Conservation (phyloP, 2,329 filamentous ascomycete species). For the Samsoniella hepiali region DNA sequence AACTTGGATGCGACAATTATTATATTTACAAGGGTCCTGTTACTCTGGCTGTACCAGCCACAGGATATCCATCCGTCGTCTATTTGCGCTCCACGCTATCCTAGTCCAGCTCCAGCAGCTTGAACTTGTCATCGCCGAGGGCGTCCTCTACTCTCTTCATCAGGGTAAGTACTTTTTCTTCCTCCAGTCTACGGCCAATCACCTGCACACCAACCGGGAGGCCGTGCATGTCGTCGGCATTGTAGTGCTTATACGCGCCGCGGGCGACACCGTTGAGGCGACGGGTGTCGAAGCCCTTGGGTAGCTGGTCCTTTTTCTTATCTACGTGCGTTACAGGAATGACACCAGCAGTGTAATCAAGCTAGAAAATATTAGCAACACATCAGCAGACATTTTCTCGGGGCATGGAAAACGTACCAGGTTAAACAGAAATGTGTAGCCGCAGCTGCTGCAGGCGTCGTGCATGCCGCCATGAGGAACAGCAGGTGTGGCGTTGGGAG, state of each 20-base stretch:
- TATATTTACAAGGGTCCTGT: not conserved
- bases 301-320: constrained; percentile 61
- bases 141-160: constrained; percentile 79
- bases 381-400: constrained; percentile 17
- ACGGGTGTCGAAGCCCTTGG: constrained; percentile 56
- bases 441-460: constrained; percentile 79
- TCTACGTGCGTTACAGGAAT: constrained; percentile 86
- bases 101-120: constrained; percentile 47
- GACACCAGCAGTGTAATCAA: constrained; percentile 83
- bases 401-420: constrained; percentile 52
- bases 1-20: not conserved
- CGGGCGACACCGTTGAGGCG: constrained; percentile 74
- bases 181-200: constrained; percentile 73
- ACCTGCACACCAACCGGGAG: constrained; percentile 84
- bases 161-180: constrained; percentile 80
- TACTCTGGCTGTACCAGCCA: not conserved
- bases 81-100: not conserved
- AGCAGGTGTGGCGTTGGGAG: constrained; percentile 87
- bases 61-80: not conserved
- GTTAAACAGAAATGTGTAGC: constrained; percentile 93
- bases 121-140: constrained; percentile 56
- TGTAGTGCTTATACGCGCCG: constrained; percentile 83
- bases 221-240: constrained; percentile 79
- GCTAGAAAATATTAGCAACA: constrained; percentile 39
- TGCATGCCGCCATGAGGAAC: constrained; percentile 84